Evolutionary conservation across 805 yeast species (phyloP).

Genomic region (Novakomyces olei): DNA sequence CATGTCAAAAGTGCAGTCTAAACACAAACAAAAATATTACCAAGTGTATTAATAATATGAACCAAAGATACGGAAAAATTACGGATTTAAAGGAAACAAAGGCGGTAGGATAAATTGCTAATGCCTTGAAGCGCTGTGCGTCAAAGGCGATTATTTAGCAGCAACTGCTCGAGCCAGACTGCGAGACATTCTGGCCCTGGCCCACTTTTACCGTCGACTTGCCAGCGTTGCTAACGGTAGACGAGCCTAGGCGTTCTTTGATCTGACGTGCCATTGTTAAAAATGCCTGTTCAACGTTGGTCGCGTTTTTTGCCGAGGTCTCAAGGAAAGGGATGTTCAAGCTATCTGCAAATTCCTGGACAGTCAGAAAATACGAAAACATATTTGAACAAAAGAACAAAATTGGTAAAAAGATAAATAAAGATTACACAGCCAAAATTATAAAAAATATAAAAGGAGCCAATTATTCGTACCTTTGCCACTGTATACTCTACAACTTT

Average conservation of each 20-base stretch:
- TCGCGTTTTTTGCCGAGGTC: conserved; percentile 83
- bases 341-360: conserved; percentile 75
- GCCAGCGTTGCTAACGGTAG: conserved; percentile 25
- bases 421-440: no score
- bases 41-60: background rate
- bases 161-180: conserved; percentile 21
- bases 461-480: conserved; percentile 29
- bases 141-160: conserved; percentile 19
- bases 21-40: background rate
- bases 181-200: conserved; percentile 20
- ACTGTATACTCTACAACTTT: conserved; percentile 88
- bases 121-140: background rate
- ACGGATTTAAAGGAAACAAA: no score
- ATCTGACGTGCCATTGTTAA: conserved; percentile 97
- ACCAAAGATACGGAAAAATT: background rate
- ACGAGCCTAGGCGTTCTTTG: conserved; percentile 65
- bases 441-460: background rate
- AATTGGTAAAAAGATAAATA: no score
- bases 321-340: conserved; percentile 86
- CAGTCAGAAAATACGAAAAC: background rate
- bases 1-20: background rate
- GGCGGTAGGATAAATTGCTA: background rate
- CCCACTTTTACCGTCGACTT: conserved; percentile 22
- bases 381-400: background rate
- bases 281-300: conserved; percentile 96